phyloP scores from a whole-genome alignment of 345 rosid genomes.

The Eucalyptus tenuipes region DNA sequence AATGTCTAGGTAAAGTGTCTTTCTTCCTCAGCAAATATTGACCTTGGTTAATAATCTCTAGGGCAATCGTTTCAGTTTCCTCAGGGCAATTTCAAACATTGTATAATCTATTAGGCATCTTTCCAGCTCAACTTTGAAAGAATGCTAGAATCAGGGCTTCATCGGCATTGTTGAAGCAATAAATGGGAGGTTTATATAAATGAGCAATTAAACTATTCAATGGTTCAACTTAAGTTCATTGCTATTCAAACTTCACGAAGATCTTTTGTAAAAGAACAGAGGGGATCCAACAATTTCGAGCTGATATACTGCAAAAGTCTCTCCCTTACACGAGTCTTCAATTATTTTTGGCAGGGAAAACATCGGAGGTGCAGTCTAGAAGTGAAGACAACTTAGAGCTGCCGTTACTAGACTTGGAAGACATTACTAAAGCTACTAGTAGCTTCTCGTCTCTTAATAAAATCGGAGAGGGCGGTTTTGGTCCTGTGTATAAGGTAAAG shows the following conservation, averaged over 20 bases:
- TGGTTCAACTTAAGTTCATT: neutral
- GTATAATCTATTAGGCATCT: neutral
- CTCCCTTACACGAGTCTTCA: neutral
- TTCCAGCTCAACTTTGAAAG: neutral
- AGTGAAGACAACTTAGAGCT: neutral
- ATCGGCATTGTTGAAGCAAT: neutral
- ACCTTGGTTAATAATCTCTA: neutral
- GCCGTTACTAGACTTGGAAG: neutral
- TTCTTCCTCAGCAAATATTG: neutral
- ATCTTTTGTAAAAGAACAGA: no score
- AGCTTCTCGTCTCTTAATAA: slow-evolving; percentile 1
- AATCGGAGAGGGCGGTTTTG: slow-evolving; percentile 34
- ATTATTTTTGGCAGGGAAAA: neutral
- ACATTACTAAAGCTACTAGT: slow-evolving; percentile 1
- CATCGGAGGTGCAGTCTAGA: neutral
- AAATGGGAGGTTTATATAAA: neutral
- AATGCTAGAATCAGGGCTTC: neutral
- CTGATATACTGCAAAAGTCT: neutral
- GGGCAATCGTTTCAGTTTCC: neutral
- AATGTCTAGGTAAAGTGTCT: neutral
- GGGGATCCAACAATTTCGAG: neutral
- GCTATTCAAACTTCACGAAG: neutral
- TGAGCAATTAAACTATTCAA: neutral
- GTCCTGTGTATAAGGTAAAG: slow-evolving; percentile 25
- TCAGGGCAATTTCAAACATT: neutral